A percentile compares a stretch with the other conserved stretches of the same genome.
Evolutionary conservation across 768 basidiomycete species (phyloP).

Genomic region (Amanita subjunquillea): DNA sequence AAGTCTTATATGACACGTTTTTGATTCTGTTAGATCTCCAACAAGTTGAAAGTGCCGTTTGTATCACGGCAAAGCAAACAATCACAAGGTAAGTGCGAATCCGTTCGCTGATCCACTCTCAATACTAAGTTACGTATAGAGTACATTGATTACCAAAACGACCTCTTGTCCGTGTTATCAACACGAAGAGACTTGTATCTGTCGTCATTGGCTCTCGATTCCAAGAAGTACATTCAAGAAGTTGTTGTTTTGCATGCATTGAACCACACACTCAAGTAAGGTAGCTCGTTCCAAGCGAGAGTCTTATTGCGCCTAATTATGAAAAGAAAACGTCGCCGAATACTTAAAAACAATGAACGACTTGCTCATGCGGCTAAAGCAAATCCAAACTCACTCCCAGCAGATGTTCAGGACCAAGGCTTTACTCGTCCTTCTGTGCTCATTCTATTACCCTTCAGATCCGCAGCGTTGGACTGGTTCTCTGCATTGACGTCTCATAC

Average conservation of each 20-base stretch:
- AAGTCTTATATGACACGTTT: background rate
- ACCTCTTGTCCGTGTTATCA: constrained; percentile 54
- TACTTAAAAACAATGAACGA: constrained; percentile 92
- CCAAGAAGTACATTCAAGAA: constrained; percentile 55
- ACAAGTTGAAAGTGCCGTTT: constrained; percentile 48
- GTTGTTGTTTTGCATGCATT: constrained; percentile 69
- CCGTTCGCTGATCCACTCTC: background rate
- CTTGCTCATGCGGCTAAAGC: constrained; percentile 62
- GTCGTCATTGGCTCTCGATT: constrained; percentile 53
- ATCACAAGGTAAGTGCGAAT: background rate
- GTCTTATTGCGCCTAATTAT: background rate
- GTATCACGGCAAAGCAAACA: constrained; percentile 37
- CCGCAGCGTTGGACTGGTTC: constrained; percentile 77
- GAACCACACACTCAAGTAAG: constrained; percentile 85
- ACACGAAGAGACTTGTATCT: constrained; percentile 72
- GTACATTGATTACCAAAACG: constrained; percentile 47
- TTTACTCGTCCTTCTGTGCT: constrained; percentile 95
- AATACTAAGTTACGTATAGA: constrained; percentile 15
- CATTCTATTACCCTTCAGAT: constrained; percentile 88
- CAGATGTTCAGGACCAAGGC: constrained; percentile 90
- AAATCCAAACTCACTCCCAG: constrained; percentile 41
- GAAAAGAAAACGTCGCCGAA: constrained; percentile 77
- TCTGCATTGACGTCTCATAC: constrained; percentile 70
- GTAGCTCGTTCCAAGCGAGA: background rate
- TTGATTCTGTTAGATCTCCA: constrained; percentile 34